Conservation (phyloP, 306 rosid species). For the Cicer arietinum region DNA sequence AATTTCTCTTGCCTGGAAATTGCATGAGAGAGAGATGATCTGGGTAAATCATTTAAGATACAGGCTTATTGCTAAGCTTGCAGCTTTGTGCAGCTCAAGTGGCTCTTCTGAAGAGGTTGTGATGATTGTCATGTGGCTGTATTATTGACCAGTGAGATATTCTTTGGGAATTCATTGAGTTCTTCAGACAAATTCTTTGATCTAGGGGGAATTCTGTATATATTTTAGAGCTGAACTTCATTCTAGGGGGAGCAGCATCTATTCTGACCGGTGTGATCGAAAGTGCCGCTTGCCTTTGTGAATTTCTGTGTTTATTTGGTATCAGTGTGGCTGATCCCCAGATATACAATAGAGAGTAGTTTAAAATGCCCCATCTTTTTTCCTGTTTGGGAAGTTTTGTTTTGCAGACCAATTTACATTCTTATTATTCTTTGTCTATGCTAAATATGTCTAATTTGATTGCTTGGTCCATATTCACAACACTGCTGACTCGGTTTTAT, state of each 20-base stretch:
- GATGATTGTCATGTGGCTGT: conserved; percentile 54
- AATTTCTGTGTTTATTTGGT: conserved; percentile 49
- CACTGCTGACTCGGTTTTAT: conserved; percentile 30
- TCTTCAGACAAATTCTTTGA: conserved; percentile 59
- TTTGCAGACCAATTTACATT: conserved; percentile 58
- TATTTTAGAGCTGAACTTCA: conserved; percentile 60
- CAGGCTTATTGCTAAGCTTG: conserved; percentile 55
- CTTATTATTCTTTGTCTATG: conserved; percentile 48
- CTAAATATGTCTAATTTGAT: conserved; percentile 50
- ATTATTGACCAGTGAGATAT: conserved; percentile 56
- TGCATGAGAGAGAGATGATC: conserved; percentile 74
- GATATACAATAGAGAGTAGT: conserved; percentile 46
- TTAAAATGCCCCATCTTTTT: conserved; percentile 45
- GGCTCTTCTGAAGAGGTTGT: conserved; percentile 55
- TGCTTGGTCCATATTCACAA: conserved; percentile 50
- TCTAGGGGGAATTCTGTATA: conserved; percentile 70
- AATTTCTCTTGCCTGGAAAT: conserved; percentile 91
- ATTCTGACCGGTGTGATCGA: conserved; percentile 32
- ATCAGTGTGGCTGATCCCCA: conserved; percentile 51
- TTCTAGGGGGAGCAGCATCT: conserved; percentile 51
- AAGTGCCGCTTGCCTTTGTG: conserved; percentile 42
- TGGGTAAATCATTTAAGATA: conserved; percentile 35
- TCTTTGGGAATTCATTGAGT: conserved; percentile 66
- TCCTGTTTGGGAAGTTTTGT: conserved; percentile 68
- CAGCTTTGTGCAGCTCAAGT: conserved; percentile 52